These are phyloP conservation scores for Naumovozyma dairenensis DNA, from an alignment of 805 yeast genomes.

Conservation along the genomic window DNA sequence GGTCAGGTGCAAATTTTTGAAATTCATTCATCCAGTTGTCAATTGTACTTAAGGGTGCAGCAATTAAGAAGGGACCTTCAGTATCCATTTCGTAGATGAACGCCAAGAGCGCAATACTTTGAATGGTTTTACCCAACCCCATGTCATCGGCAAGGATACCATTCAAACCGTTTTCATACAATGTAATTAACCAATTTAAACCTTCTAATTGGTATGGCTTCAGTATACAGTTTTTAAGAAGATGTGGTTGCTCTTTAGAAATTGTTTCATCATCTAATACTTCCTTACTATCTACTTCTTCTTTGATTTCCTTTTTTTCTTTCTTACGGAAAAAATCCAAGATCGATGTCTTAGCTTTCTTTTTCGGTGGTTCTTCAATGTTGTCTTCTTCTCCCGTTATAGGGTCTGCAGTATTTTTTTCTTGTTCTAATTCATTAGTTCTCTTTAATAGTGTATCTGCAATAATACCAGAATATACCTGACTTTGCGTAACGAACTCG, in stretches of 20 bases:
- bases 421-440: constrained; percentile 34
- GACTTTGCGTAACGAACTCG: constrained; percentile 75
- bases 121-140: constrained; percentile 94
- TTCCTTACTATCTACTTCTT: constrained; percentile 15
- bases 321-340: constrained; percentile 18
- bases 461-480: constrained; percentile 77
- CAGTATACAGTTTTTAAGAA: constrained; percentile 48
- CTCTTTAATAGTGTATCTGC: constrained; percentile 56
- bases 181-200: constrained; percentile 77
- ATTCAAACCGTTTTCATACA: constrained; percentile 87
- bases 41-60: constrained; percentile 77
- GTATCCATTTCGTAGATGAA: constrained; percentile 72
- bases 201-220: constrained; percentile 87
- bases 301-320: constrained; percentile 5
- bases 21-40: constrained; percentile 80
- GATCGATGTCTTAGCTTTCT: constrained; percentile 10
- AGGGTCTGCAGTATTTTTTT: constrained; percentile 11
- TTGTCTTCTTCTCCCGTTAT: constrained; percentile 13
- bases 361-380: constrained; percentile 9
- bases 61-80: constrained; percentile 66
- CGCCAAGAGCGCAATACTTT: constrained; percentile 70
- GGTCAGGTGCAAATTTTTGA: constrained; percentile 56
- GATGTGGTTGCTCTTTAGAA: constrained; percentile 41
- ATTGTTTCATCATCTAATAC: constrained; percentile 12
- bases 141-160: constrained; percentile 96